Evolutionary conservation across 352 stramenopile genomes (phyloP), one percentile per base, ranked within the genome.

Genomic region (Pythium insidiosum): DNA sequence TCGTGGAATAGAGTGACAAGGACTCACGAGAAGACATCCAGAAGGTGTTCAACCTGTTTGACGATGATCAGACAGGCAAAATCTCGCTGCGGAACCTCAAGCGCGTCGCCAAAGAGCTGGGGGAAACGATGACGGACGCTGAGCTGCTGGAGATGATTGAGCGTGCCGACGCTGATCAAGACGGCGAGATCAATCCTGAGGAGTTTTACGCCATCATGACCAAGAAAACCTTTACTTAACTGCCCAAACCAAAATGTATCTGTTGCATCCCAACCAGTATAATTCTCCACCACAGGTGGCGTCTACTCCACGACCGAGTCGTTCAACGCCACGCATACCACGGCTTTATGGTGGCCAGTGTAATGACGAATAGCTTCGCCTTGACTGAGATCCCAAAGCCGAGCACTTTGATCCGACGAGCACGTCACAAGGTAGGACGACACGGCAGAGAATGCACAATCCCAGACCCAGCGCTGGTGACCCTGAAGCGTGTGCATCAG

Each of bases 101-200:
- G 63, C 79, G 95, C 49, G 92, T 99, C 26, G 95, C 96, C 16
- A 97, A 97, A 51, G 95, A 99, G 61, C 72, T 99, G n/a, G 96
- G 96, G 29, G 96, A 99, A 75, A 97, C 90, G 53, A 98, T 99
- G 84, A 98, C 94, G 19, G 93, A 98, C 63, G 95, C 98, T 45
- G 97, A 99, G 78, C 68, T 99, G 54, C 83, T 98, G 40, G 95
- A 99, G 69, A 99, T 99, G 96, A 98, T 99, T 54, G 94, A 98
- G 64, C 79, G 97, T 38, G 95, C 96, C 1, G 89, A 98, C 61
- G 58, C 82, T 0, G 89, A 98, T 63, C 88, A 96, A 45, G 90
- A 98, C 61, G 96, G 95, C 31, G 89, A 98, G 72, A 97, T 98
- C 62, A 97, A 93, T 50, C 73, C 95, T 45, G 92, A 99, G 43